phyloP scores from a whole-genome alignment of 495 filamentous ascomycete species.

The Neurospora tetraspora region DNA sequence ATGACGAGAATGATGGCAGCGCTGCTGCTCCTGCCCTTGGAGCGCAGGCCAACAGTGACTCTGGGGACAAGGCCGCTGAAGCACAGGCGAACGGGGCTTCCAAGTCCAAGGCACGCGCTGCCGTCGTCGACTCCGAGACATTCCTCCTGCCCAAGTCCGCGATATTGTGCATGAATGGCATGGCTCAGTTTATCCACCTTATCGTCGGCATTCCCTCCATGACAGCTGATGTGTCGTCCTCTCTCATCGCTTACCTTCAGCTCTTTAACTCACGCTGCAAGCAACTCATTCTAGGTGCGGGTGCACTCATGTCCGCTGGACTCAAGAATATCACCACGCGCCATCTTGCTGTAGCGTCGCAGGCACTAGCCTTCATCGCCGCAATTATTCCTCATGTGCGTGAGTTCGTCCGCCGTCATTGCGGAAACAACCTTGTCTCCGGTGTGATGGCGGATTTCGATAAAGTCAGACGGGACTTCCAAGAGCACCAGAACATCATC shows the following conservation, averaged over 20 bases:
- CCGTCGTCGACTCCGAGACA: slow-evolving; percentile 72
- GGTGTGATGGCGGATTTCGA: slow-evolving; percentile 78
- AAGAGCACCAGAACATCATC: slow-evolving; percentile 89
- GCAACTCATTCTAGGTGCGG: slow-evolving; percentile 90
- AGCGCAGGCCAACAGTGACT: slow-evolving; percentile 14
- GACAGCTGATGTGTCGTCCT: slow-evolving; percentile 69
- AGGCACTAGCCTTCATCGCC: slow-evolving; percentile 80
- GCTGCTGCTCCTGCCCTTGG: neutral
- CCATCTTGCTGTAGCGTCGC: slow-evolving; percentile 86
- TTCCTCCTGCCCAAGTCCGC: slow-evolving; percentile 82
- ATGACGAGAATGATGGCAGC: slow-evolving; percentile 20
- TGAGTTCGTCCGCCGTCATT: slow-evolving; percentile 79
- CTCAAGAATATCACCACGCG: slow-evolving; percentile 95
- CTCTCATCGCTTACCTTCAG: slow-evolving; percentile 55
- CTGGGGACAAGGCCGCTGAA: slow-evolving; percentile 10
- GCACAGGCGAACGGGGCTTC: slow-evolving; percentile 39
- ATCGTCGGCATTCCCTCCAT: slow-evolving; percentile 78
- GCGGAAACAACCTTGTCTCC: slow-evolving; percentile 36
- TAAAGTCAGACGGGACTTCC: slow-evolving; percentile 76
- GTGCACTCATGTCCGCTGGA: slow-evolving; percentile 81
- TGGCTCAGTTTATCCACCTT: slow-evolving; percentile 73
- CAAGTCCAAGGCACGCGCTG: slow-evolving; percentile 62
- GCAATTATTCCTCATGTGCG: slow-evolving; percentile 82
- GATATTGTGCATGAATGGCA: slow-evolving; percentile 64
- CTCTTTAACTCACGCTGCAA: slow-evolving; percentile 90